These are phyloP conservation scores for Colletotrichum siamense DNA, from an alignment of 2,329 filamentous ascomycete genomes.

Conservation along the genomic window DNA sequence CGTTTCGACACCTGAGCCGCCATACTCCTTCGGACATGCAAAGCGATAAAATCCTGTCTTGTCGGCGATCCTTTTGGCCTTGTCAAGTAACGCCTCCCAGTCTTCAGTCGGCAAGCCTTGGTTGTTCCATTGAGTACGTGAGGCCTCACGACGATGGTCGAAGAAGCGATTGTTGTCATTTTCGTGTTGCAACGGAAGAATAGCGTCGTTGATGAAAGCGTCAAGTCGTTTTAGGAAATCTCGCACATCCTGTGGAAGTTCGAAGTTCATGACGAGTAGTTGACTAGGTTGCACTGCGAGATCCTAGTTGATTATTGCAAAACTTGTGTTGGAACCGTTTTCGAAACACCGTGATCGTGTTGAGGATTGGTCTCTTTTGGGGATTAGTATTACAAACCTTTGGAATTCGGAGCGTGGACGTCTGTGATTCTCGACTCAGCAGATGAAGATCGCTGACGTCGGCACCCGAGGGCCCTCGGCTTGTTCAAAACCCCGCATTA, in stretches of 20 bases:
- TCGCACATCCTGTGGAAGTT: neutral
- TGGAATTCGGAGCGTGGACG: neutral
- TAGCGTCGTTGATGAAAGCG: neutral
- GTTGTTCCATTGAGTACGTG: neutral
- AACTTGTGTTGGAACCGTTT: neutral
- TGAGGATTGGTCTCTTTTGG: neutral
- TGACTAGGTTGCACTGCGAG: neutral
- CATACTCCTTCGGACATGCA: neutral
- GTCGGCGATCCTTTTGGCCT: neutral
- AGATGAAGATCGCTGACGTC: neutral
- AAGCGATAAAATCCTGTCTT: neutral
- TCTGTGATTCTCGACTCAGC: neutral
- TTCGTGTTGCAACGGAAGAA: neutral
- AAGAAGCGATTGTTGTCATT: neutral
- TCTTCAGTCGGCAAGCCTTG: neutral
- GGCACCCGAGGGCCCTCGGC: neutral
- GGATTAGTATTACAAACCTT: accelerated
- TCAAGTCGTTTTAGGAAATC: neutral
- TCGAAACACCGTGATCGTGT: neutral
- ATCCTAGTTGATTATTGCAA: neutral
- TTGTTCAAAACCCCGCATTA: neutral
- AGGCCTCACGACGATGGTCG: neutral
- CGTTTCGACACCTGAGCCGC: neutral
- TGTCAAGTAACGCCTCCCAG: neutral
- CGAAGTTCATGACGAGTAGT: neutral